Percentiles rank a stretch among this genome's conserved stretches.
These are phyloP conservation scores for Dissophora globulifera DNA, from an alignment of 192 early-diverging fungal genomes.

Conservation along the genomic window DNA sequence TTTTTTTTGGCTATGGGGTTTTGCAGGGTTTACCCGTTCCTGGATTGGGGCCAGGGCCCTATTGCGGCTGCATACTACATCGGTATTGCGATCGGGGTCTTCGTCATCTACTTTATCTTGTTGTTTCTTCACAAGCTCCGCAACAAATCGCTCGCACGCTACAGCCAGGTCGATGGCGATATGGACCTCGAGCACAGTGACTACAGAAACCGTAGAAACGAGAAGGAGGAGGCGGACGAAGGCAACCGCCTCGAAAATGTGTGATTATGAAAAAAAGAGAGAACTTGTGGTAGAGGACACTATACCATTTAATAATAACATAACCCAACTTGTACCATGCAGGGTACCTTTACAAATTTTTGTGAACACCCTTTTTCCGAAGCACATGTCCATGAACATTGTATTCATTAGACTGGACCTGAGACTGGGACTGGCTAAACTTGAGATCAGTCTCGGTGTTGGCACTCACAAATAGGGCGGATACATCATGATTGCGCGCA, in stretches of 20 bases:
- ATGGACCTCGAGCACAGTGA: conserved; percentile 16
- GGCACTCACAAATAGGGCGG: too few relatives aligned
- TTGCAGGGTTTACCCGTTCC: conserved; percentile 49
- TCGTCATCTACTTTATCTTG: conserved; percentile 32
- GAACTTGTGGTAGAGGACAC: neutral
- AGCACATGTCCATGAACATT: too few relatives aligned
- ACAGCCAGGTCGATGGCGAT: conserved; percentile 25
- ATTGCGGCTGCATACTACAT: conserved; percentile 29
- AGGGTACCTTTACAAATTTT: too few relatives aligned
- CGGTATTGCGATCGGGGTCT: conserved; percentile 21
- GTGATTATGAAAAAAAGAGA: neutral
- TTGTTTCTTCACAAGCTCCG: conserved; percentile 38
- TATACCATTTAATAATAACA: too few relatives aligned
- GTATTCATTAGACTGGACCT: too few relatives aligned
- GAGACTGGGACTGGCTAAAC: too few relatives aligned
- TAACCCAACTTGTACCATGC: too few relatives aligned
- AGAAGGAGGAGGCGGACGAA: conserved; percentile 12
- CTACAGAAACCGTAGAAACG: neutral
- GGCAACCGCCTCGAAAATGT: neutral
- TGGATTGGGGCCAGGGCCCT: conserved; percentile 35
- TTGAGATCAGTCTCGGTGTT: too few relatives aligned
- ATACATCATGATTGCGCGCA: too few relatives aligned
- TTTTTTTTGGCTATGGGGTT: too few relatives aligned
- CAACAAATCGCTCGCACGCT: conserved; percentile 13
- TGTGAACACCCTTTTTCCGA: too few relatives aligned